Conservation (phyloP, 768 basidiomycete genomes). For the Auricularia sp. region DNA sequence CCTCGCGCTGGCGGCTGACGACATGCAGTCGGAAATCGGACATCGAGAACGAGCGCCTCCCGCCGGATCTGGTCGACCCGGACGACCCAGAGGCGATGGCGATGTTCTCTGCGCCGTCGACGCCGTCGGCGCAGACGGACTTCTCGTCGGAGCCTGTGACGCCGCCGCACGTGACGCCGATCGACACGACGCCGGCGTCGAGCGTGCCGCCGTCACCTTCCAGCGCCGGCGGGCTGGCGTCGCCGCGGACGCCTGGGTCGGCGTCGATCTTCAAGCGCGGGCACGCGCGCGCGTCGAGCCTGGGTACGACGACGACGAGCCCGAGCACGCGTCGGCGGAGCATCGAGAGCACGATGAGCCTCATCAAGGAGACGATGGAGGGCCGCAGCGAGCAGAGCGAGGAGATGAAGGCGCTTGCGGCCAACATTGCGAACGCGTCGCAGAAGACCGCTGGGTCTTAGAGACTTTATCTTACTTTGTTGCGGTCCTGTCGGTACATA, state of each 20-base stretch:
- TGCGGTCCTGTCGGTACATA: no score
- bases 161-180: background rate
- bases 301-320: conserved; percentile 34
- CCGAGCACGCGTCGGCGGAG: conserved; percentile 32
- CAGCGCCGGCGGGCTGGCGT: conserved; percentile 25
- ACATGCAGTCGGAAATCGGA: conserved; percentile 68
- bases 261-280: conserved; percentile 48
- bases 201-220: conserved; percentile 19
- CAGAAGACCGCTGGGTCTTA: background rate
- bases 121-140: conserved; percentile 33
- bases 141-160: conserved; percentile 28
- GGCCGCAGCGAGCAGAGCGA: background rate
- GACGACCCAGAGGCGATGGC: conserved; percentile 13
- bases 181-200: background rate
- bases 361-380: conserved; percentile 33
- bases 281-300: conserved; percentile 55
- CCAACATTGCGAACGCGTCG: background rate
- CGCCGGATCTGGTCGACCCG: conserved; percentile 83
- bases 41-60: conserved; percentile 98
- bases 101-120: conserved; percentile 8
- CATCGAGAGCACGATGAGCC: conserved; percentile 34
- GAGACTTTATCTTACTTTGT: no score
- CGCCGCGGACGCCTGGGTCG: background rate
- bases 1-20: background rate
- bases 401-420: background rate